Evolutionary conservation across 306 rosid species (phyloP).

Genomic region (Malus orientalis): DNA sequence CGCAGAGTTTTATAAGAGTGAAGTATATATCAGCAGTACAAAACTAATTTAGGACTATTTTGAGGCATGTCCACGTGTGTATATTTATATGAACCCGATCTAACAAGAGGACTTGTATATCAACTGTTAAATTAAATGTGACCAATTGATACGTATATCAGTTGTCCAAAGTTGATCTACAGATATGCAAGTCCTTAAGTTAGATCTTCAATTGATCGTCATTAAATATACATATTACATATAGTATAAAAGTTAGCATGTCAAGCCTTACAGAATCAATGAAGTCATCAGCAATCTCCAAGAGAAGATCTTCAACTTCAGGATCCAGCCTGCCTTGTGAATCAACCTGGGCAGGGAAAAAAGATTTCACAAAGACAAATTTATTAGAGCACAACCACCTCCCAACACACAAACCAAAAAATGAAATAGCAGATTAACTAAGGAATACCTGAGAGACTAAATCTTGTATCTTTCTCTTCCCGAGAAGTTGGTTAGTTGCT

Average conservation of each 20-base stretch:
- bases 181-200: background rate
- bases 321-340: slow-evolving; percentile 82
- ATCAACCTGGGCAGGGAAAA: slow-evolving; percentile 58
- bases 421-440: background rate
- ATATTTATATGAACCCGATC: background rate
- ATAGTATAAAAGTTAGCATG: background rate
- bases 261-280: slow-evolving; percentile 73
- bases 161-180: background rate
- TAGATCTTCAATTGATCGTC: background rate
- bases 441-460: slow-evolving; percentile 82
- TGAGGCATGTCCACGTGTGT: background rate
- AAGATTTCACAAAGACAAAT: slow-evolving; percentile 5
- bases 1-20: background rate
- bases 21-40: background rate
- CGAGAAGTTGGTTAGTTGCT: slow-evolving; percentile 95
- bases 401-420: background rate
- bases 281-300: slow-evolving; percentile 96
- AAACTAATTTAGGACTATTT: background rate
- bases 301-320: slow-evolving; percentile 79
- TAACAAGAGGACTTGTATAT: background rate
- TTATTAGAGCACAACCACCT: background rate
- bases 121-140: background rate
- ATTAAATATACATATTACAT: background rate
- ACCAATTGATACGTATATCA: background rate
- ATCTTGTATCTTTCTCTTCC: slow-evolving; percentile 97